phyloP scores from a whole-genome alignment of 768 basidiomycete species.

The Trametopsis cervina region DNA sequence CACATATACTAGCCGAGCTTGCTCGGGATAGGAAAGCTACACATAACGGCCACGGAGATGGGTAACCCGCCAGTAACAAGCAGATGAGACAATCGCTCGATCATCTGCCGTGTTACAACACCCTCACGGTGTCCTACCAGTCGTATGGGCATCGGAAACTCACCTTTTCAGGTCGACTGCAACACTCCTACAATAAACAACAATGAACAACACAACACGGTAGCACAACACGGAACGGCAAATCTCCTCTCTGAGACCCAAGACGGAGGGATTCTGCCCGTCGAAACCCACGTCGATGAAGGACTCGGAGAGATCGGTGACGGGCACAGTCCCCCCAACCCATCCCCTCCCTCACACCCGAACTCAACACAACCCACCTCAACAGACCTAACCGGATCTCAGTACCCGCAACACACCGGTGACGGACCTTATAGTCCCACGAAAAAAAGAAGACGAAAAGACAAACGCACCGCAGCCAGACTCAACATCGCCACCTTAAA shows the following conservation, averaged over 20 bases:
- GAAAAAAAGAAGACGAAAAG: neutral
- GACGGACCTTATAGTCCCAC: no score
- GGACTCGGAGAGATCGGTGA: neutral
- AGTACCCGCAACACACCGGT: no score
- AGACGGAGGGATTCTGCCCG: neutral
- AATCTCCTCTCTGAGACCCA: neutral
- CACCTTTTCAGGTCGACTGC: neutral
- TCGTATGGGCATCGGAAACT: neutral
- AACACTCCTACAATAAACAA: neutral
- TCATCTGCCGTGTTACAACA: neutral
- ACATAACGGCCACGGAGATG: neutral
- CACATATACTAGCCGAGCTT: neutral
- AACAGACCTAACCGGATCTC: no score
- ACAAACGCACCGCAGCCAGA: neutral
- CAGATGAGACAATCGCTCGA: neutral
- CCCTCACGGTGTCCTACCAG: neutral
- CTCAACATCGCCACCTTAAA: constrained; percentile 2
- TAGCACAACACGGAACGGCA: neutral
- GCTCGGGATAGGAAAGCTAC: neutral
- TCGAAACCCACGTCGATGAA: neutral
- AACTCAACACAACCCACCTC: neutral
- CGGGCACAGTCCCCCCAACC: neutral
- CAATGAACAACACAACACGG: neutral
- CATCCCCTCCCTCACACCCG: neutral
- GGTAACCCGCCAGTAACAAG: neutral